These are phyloP conservation scores for Cinnamomum chago DNA, from an alignment of 164 flowering plant genomes.

Conservation along the genomic window DNA sequence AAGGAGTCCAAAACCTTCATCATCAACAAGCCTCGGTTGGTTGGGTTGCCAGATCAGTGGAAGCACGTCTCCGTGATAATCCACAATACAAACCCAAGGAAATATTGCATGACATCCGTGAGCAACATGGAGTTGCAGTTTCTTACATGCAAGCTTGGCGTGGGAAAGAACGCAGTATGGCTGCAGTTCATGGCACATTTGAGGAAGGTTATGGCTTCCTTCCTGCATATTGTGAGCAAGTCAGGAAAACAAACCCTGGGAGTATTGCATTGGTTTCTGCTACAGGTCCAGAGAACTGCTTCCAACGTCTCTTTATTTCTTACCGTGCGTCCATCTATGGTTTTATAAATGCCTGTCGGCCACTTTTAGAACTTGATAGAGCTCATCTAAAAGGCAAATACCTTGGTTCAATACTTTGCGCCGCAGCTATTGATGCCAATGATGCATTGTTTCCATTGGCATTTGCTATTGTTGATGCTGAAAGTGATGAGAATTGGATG, in stretches of 20 bases:
- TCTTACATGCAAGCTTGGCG: constrained; percentile 99
- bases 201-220: constrained; percentile 61
- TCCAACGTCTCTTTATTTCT: constrained; percentile 85
- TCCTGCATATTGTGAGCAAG: constrained; percentile 59
- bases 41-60: constrained; percentile 99
- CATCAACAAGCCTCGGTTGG: constrained; percentile 98
- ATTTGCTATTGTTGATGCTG: constrained; percentile 78
- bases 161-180: constrained; percentile 98
- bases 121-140: constrained; percentile 94
- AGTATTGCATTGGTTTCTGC: constrained; percentile 78
- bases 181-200: constrained; percentile 76
- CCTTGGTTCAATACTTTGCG: constrained; percentile 78
- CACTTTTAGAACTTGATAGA: constrained; percentile 85
- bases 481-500: constrained; percentile 83
- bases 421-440: constrained; percentile 76
- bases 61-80: constrained; percentile 77
- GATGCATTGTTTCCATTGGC: constrained; percentile 85
- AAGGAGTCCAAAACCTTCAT: constrained; percentile 83
- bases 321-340: constrained; percentile 90
- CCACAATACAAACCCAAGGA: constrained; percentile 96
- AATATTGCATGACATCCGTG: constrained; percentile 81
- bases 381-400: constrained; percentile 90
- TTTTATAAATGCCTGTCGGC: constrained; percentile 84
- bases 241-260: constrained; percentile 52
- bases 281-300: constrained; percentile 82